phyloP scores from a whole-genome alignment of 495 filamentous ascomycete species.

The Tuber magnatum region DNA sequence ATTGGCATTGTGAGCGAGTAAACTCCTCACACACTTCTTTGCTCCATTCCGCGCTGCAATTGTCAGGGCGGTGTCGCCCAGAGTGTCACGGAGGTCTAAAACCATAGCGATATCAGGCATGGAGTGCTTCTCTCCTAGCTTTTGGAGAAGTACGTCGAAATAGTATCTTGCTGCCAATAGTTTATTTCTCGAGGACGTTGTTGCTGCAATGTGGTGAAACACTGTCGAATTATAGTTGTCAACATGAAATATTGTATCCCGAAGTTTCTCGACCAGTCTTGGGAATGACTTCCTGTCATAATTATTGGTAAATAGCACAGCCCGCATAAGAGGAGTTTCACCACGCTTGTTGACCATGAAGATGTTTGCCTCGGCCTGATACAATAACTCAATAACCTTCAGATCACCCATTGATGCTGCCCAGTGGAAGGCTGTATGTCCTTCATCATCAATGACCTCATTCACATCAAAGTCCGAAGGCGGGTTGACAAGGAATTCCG shows the following conservation, averaged over 20 bases:
- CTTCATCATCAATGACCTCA: conserved; percentile 78
- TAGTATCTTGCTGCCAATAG: conserved; percentile 84
- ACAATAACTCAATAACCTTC: conserved; percentile 76
- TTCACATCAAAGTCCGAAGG: conserved; percentile 78
- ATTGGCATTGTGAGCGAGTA: conserved; percentile 63
- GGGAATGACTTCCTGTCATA: conserved; percentile 84
- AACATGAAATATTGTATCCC: conserved; percentile 62
- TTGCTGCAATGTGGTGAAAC: conserved; percentile 85
- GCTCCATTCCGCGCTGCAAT: conserved; percentile 74
- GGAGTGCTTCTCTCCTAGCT: conserved; percentile 56
- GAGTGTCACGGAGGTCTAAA: conserved; percentile 66
- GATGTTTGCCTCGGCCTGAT: conserved; percentile 64
- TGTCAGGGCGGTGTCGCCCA: conserved; percentile 82
- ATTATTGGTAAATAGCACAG: conserved; percentile 91
- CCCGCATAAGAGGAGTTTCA: conserved; percentile 91
- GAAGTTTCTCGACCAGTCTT: conserved; percentile 66
- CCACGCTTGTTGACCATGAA: conserved; percentile 65
- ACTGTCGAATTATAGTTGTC: conserved; percentile 76
- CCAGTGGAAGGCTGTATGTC: conserved; percentile 90
- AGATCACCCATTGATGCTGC: conserved; percentile 96
- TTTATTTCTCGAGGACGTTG: conserved; percentile 69
- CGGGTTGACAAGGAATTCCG: conserved; percentile 63
- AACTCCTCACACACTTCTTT: conserved; percentile 62
- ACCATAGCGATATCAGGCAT: conserved; percentile 56
- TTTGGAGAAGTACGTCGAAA: conserved; percentile 80